Percentiles rank a stretch among this genome's conserved stretches.
Evolutionary conservation across 176 grass and related monocot genomes (phyloP).

Genomic region (Hordeum marinum): DNA sequence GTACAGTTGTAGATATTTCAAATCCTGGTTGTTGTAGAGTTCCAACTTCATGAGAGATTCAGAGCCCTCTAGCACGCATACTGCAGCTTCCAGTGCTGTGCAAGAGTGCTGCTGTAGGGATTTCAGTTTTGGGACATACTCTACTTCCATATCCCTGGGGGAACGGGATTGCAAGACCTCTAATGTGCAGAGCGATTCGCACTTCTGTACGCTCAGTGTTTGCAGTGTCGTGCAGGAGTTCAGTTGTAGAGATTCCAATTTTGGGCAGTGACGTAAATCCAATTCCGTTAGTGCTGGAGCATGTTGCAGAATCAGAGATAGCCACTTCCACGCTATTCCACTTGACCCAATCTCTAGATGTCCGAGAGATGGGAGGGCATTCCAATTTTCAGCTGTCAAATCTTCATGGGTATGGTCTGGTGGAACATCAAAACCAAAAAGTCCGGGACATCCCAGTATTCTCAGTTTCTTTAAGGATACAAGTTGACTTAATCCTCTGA

Average conservation of each 20-base stretch:
- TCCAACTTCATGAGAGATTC: too few species aligned
- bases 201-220: rapidly evolving
- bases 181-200: not conserved
- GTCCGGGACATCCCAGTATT: rapidly evolving
- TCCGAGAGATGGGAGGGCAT: not conserved
- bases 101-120: not conserved
- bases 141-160: too few species aligned
- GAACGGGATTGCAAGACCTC: too few species aligned
- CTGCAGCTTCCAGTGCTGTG: not conserved
- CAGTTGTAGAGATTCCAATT: not conserved
- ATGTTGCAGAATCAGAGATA: not conserved
- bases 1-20: too few species aligned
- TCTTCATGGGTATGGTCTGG: too few species aligned
- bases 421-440: not conserved
- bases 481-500: not conserved
- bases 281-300: not conserved
- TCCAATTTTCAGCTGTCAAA: too few species aligned
- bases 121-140: rapidly evolving
- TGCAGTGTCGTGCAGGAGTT: not conserved
- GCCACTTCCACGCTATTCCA: not conserved
- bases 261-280: rapidly evolving
- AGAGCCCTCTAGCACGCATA: too few species aligned
- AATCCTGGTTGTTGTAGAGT: too few species aligned
- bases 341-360: rapidly evolving
- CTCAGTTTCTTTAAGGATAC: not conserved